Conservation (phyloP, 164 flowering plant genomes). For the Piper betle region DNA sequence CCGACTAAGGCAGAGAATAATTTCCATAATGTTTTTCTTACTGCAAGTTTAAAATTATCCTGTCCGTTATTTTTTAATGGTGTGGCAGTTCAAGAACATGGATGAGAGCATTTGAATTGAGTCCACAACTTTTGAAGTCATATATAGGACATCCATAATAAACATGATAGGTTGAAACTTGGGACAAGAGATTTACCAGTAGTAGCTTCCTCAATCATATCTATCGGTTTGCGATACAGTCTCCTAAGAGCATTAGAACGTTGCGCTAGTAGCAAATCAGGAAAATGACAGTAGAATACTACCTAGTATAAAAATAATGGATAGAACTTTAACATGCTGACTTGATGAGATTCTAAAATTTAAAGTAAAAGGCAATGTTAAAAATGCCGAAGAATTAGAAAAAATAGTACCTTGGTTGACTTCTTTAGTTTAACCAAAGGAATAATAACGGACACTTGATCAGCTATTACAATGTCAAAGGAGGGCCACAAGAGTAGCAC, state of each 20-base stretch:
- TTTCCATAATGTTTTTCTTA: too few species aligned
- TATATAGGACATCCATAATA: neutral
- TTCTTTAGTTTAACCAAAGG: constrained; percentile 63
- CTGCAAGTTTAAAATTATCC: too few species aligned
- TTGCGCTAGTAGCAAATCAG: constrained; percentile 77
- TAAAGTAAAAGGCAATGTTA: neutral
- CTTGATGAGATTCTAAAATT: neutral
- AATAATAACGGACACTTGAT: constrained; percentile 86
- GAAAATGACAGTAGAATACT: constrained; percentile 94
- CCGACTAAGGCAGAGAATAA: too few species aligned
- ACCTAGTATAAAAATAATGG: constrained; percentile 31
- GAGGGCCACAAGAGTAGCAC: constrained; percentile 63
- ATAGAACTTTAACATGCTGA: neutral
- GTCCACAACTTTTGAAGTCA: too few species aligned
- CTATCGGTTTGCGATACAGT: constrained; percentile 75
- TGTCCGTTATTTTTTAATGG: too few species aligned
- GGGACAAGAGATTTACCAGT: constrained; percentile 38
- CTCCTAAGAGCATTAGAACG: constrained; percentile 69
- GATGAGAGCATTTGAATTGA: too few species aligned
- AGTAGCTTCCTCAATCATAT: constrained; percentile 66
- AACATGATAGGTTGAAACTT: neutral
- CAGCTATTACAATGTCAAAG: constrained; percentile 70
- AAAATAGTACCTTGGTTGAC: constrained; percentile 46
- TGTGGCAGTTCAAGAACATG: too few species aligned
- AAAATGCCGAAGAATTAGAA: neutral